A percentile compares a stretch with the other conserved stretches of the same genome.
Conservation (phyloP, 2,329 filamentous ascomycete genomes). For the Clonostachys byssicola region DNA sequence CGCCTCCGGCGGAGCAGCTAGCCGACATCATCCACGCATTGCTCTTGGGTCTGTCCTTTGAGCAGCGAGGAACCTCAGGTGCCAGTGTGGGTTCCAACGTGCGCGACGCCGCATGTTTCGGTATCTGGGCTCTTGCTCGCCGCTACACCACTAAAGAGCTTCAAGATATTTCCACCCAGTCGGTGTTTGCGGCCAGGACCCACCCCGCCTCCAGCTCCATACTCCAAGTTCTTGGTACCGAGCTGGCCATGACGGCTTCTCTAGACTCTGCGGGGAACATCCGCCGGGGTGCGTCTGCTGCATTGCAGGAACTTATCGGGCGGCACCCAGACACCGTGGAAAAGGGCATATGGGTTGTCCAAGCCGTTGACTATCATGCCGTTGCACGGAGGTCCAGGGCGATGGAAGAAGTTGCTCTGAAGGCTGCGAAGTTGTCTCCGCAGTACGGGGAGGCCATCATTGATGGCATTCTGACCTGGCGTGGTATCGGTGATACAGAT, state of each 20-base stretch:
- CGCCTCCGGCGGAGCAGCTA: constrained; percentile 68
- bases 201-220: constrained; percentile 40
- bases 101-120: constrained; percentile 92
- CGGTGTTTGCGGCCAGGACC: constrained; percentile 33
- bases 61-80: constrained; percentile 83
- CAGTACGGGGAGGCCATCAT: constrained; percentile 70
- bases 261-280: constrained; percentile 93
- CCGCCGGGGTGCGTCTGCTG: constrained; percentile 84
- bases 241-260: constrained; percentile 77
- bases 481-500: constrained; percentile 81
- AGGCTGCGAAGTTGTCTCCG: constrained; percentile 60
- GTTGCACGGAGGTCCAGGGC: constrained; percentile 85
- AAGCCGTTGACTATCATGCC: constrained; percentile 87
- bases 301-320: constrained; percentile 89
- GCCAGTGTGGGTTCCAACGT: constrained; percentile 84
- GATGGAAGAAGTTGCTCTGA: constrained; percentile 70
- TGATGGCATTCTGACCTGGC: constrained; percentile 73
- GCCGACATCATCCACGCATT: constrained; percentile 73
- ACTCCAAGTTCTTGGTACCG: constrained; percentile 73
- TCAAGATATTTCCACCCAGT: constrained; percentile 50
- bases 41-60: constrained; percentile 77
- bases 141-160: constrained; percentile 82
- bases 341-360: constrained; percentile 81
- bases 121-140: constrained; percentile 87
- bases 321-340: constrained; percentile 82